Base-by-base conservation (phyloP, 352 stramenopile species). In the Lagenidium sp. region DNA sequence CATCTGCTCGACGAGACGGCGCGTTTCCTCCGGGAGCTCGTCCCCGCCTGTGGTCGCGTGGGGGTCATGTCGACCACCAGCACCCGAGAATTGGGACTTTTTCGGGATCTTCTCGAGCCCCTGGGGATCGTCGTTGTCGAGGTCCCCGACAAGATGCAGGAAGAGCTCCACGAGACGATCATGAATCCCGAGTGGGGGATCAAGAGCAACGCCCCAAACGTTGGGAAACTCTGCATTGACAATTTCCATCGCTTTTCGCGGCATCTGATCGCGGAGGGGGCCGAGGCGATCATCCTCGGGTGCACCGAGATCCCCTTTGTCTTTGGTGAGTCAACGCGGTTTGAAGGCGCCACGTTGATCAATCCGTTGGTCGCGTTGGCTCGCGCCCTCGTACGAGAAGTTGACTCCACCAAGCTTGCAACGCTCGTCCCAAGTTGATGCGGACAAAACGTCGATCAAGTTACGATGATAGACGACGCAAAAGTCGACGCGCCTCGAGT, bases 271-370 rank as follows among this genome's bases (percentile, higher is more conserved):
- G 43, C 32, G 4, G 32, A 47, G 10, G 67, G 67, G 4, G 64
- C 67, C 4, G 46, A 74, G 16, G 52, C 73, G 10, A 42, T 75
- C 36, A 55, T 80, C 23, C 24, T 80, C 16, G 67, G 67, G 16
- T 80, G 67, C 52, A 77, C 64, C 0, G 67, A 80, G 50, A 74
- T 80, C 38, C 67, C 67, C 3, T 68, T 80, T 28, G 67, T 55
- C 1, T 75, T 80, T 20, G 32, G 32, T 2, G 61, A 53, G 1
- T 42, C 32, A 4, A 55, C 50, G 10, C 29, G 38, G 1, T 51
- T 77, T 32, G 58, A 74, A n/a, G 62, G 67, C 3, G 57, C 62
- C 2, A 20, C 59, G 19, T 43, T 80, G 19, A 20, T 80, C 1
- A 64, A 80, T 34, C 67, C 67, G 13, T 44, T 80, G 22, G 58